A percentile compares a stretch with the other conserved stretches of the same genome.
phyloP scores from a whole-genome alignment of 2,329 filamentous ascomycete genomes.

The Colletotrichum sp. region DNA sequence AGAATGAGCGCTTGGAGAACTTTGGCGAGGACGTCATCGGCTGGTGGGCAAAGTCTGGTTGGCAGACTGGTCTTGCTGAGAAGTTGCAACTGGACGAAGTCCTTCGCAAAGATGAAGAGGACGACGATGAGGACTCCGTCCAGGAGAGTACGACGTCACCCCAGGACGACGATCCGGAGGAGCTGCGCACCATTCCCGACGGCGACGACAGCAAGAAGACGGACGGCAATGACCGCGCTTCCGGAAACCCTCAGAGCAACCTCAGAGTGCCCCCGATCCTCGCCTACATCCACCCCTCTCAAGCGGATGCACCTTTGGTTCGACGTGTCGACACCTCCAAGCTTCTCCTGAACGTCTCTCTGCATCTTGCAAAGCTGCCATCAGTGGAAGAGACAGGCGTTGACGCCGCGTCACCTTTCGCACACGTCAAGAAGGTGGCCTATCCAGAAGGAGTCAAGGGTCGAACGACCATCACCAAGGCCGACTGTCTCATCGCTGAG shows the following conservation, averaged over 20 bases:
- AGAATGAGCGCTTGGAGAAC: constrained; percentile 83
- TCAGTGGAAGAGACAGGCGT: constrained; percentile 68
- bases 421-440: constrained; percentile 80
- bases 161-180: constrained; percentile 23
- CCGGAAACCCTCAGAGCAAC: constrained; percentile 26
- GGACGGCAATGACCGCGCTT: constrained; percentile 13
- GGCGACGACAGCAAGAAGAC: not conserved
- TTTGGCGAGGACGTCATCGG: constrained; percentile 91
- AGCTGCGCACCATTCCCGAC: constrained; percentile 16
- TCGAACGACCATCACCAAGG: constrained; percentile 80
- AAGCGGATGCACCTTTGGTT: constrained; percentile 66
- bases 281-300: constrained; percentile 78
- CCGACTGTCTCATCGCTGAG: constrained; percentile 83
- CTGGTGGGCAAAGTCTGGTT: constrained; percentile 94
- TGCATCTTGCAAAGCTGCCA: constrained; percentile 86
- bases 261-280: constrained; percentile 72
- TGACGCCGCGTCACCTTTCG: constrained; percentile 71
- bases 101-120: constrained; percentile 50
- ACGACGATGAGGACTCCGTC: constrained; percentile 41
- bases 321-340: constrained; percentile 88
- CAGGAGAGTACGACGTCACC: constrained; percentile 32
- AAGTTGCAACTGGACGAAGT: constrained; percentile 78
- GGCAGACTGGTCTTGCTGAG: constrained; percentile 81
- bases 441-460: constrained; percentile 83
- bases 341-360: constrained; percentile 79